Conservation (phyloP, 805 yeast species). For the Wickerhamiella alocasiicola region DNA sequence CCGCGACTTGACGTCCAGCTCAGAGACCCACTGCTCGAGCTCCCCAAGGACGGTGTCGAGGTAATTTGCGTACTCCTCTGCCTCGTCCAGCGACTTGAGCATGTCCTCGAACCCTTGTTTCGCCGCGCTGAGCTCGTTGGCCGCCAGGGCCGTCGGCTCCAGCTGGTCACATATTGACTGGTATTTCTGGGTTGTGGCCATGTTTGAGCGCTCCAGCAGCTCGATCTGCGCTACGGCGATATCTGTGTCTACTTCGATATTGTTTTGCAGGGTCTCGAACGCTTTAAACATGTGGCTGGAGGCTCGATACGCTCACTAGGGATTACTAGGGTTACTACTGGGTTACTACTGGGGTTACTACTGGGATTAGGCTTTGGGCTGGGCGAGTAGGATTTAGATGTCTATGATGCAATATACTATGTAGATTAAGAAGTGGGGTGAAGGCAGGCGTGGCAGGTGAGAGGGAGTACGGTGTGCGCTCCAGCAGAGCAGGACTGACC, state of each 20-base stretch:
- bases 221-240: constrained; percentile 7
- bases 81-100: constrained; percentile 2
- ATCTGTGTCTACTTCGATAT: constrained; percentile 11
- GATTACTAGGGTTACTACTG: too few species aligned
- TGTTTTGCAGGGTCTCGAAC: constrained; percentile 10
- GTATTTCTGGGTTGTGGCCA: constrained; percentile 7
- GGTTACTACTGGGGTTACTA: too few species aligned
- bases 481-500: too few species aligned
- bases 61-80: constrained; percentile 4
- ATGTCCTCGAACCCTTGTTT: background rate
- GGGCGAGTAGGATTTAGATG: too few species aligned
- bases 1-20: constrained; percentile 11
- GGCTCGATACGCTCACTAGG: too few species aligned
- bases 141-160: background rate
- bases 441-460: too few species aligned
- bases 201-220: constrained; percentile 10
- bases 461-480: too few species aligned
- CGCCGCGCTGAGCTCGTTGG: background rate
- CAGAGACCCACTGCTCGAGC: constrained; percentile 10
- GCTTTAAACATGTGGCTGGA: constrained; percentile 1
- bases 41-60: constrained; percentile 1
- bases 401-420: too few species aligned
- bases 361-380: too few species aligned
- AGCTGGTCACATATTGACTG: constrained; percentile 8
- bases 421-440: too few species aligned